These are phyloP conservation scores for Fragaria vesca DNA, from an alignment of 306 rosid genomes.

Conservation along the genomic window DNA sequence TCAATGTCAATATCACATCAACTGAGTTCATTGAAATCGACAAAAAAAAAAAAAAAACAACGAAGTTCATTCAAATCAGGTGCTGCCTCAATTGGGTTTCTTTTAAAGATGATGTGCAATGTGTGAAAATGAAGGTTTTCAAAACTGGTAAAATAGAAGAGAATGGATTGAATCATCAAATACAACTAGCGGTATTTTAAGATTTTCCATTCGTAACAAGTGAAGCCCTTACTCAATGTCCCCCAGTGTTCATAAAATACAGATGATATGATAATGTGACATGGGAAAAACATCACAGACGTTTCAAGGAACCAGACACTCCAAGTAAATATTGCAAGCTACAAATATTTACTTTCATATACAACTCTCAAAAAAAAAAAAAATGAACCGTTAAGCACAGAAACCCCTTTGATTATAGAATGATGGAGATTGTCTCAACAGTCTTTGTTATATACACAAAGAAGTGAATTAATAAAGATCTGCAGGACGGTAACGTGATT, in stretches of 20 bases:
- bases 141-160: not conserved
- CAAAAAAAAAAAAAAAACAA: too few relatives aligned
- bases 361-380: not conserved
- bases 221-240: not conserved
- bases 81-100: not conserved
- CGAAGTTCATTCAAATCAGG: not conserved
- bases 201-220: not conserved
- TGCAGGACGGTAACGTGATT: slow-evolving; percentile 79
- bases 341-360: slow-evolving; percentile 16
- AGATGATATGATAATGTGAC: not conserved
- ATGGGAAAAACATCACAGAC: not conserved
- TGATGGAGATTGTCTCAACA: slow-evolving; percentile 23
- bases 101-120: not conserved
- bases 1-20: not conserved
- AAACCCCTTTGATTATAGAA: slow-evolving; percentile 28
- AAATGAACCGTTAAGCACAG: slow-evolving; percentile 6
- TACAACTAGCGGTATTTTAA: not conserved
- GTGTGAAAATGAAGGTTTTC: not conserved
- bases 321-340: not conserved
- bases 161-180: not conserved
- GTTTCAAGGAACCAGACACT: not conserved
- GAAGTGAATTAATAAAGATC: slow-evolving; percentile 52
- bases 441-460: slow-evolving; percentile 26
- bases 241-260: not conserved
- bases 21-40: not conserved